Percentiles rank a stretch among this genome's conserved stretches.
Evolutionary conservation across 75 land plant species (phyloP).

Genomic region (Picea sitchensis): DNA sequence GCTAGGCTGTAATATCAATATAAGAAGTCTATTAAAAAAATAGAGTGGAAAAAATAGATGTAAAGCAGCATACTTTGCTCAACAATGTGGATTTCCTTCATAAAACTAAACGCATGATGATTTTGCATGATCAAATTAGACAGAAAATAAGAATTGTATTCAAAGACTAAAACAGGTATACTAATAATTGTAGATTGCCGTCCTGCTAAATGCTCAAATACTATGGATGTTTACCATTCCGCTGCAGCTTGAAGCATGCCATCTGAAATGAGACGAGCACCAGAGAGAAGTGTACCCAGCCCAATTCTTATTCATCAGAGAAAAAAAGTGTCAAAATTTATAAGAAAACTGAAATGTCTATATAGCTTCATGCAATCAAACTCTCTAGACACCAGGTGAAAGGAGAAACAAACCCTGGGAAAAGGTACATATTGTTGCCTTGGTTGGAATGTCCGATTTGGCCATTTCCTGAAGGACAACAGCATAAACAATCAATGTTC

Average conservation of each 20-base stretch:
- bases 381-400: not conserved
- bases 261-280: conserved; percentile 80
- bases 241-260: conserved; percentile 99
- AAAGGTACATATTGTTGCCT: conserved; percentile 99
- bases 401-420: conserved; percentile 76
- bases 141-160: not conserved
- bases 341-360: not conserved
- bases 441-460: conserved; percentile 92
- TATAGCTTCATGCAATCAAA: not conserved
- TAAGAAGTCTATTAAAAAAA: not conserved
- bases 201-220: not conserved
- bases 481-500: conserved; percentile 7
- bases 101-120: not conserved
- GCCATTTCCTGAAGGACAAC: conserved; percentile 66
- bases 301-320: conserved; percentile 64
- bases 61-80: not conserved
- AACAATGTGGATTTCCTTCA: no score
- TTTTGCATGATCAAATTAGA: not conserved
- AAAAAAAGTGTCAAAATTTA: not conserved
- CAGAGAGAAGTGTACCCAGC: conserved; percentile 89
- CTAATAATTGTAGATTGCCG: not conserved
- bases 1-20: conserved; percentile 58
- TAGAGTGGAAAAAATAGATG: not conserved
- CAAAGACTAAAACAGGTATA: not conserved
- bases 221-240: conserved; percentile 56